phyloP scores from a whole-genome alignment of 495 filamentous ascomycete genomes.

The Terfezia boudieri region DNA sequence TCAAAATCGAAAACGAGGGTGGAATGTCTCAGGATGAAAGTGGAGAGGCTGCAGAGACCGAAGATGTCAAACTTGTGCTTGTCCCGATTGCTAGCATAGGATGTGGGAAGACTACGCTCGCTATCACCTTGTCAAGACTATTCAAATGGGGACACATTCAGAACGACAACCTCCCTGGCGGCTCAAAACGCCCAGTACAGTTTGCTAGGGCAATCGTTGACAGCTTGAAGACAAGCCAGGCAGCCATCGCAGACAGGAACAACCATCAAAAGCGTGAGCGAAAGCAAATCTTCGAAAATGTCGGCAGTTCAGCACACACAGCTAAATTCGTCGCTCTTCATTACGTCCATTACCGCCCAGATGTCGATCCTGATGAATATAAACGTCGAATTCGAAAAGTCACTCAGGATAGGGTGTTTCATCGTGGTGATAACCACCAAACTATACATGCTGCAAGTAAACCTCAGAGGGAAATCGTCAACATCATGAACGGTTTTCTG shows the following conservation, averaged over 20 bases:
- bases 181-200: conserved; percentile 40
- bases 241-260: conserved; percentile 81
- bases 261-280: conserved; percentile 78
- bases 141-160: conserved; percentile 91
- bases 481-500: conserved; percentile 93
- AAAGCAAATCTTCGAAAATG: conserved; percentile 46
- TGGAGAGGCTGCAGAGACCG: conserved; percentile 12
- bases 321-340: conserved; percentile 75
- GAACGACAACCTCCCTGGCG: conserved; percentile 84
- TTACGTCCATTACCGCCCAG: conserved; percentile 56
- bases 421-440: conserved; percentile 88
- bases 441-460: conserved; percentile 71
- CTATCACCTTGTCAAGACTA: conserved; percentile 54
- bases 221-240: conserved; percentile 35
- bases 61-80: conserved; percentile 28
- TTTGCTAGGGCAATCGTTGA: conserved; percentile 48
- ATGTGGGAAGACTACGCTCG: conserved; percentile 90
- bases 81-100: conserved; percentile 79
- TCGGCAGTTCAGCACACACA: too few relatives aligned
- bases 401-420: conserved; percentile 58
- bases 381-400: conserved; percentile 42
- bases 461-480: conserved; percentile 41
- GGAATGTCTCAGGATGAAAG: conserved; percentile 18
- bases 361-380: conserved; percentile 21
- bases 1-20: conserved; percentile 30